Conservation (phyloP, 1,139 yeast species). For the Spathaspora sp. region DNA sequence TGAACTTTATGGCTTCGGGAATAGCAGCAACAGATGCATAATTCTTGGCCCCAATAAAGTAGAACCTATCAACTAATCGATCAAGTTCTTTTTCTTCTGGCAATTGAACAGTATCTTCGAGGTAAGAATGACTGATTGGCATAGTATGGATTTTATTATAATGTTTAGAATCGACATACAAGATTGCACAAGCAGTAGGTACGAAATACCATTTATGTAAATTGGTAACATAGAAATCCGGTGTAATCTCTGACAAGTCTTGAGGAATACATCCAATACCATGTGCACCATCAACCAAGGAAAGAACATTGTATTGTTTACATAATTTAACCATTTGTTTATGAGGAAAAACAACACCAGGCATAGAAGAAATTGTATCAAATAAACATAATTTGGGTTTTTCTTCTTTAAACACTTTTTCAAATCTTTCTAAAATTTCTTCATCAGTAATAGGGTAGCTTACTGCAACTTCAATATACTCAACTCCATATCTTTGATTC, state of each 20-base stretch:
- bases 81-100: slow-evolving; percentile 22
- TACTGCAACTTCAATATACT: slow-evolving; percentile 43
- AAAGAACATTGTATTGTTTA: slow-evolving; percentile 44
- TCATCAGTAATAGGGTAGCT: slow-evolving; percentile 50
- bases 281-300: slow-evolving; percentile 75
- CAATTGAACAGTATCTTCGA: slow-evolving; percentile 19
- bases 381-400: slow-evolving; percentile 48
- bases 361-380: slow-evolving; percentile 65
- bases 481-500: slow-evolving; percentile 41
- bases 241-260: slow-evolving; percentile 42
- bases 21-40: slow-evolving; percentile 28
- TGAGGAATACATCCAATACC: slow-evolving; percentile 52
- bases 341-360: slow-evolving; percentile 62
- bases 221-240: slow-evolving; percentile 65
- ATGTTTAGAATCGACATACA: slow-evolving; percentile 56
- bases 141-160: slow-evolving; percentile 54
- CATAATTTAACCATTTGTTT: slow-evolving; percentile 48
- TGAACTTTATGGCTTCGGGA: slow-evolving; percentile 48
- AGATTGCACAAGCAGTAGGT: slow-evolving; percentile 59
- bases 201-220: slow-evolving; percentile 69
- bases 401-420: slow-evolving; percentile 23
- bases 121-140: slow-evolving; percentile 54
- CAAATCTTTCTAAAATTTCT: slow-evolving; percentile 44
- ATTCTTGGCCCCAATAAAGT: slow-evolving; percentile 36
- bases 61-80: slow-evolving; percentile 38